Evolutionary conservation across 805 yeast species (phyloP).

Genomic region (Candida loeiensis): DNA sequence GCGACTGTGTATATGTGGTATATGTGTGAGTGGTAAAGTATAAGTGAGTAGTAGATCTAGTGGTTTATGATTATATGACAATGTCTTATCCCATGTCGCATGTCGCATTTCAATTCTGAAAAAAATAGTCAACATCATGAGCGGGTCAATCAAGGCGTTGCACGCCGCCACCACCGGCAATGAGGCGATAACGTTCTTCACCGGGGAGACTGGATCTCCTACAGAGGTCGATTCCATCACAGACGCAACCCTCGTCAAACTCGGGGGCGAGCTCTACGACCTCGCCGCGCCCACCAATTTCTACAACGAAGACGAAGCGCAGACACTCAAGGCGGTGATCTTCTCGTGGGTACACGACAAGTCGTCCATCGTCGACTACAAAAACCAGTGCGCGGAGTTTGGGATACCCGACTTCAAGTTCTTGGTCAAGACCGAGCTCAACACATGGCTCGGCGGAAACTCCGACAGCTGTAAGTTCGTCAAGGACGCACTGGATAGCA

Average conservation of each 20-base stretch:
- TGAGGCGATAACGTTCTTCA: conserved; percentile 21
- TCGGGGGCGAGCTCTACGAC: conserved; percentile 23
- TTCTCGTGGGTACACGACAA: conserved; percentile 79
- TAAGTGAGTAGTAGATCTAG: too few species aligned
- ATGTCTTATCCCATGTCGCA: background rate
- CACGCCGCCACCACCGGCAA: conserved; percentile 24
- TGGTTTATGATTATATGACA: too few species aligned
- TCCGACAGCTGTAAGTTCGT: conserved; percentile 57
- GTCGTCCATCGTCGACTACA: conserved; percentile 75
- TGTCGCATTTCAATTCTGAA: background rate
- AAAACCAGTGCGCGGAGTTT: conserved; percentile 63
- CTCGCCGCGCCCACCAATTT: conserved; percentile 54
- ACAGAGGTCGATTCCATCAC: conserved; percentile 23
- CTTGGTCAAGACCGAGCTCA: conserved; percentile 78
- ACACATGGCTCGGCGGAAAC: conserved; percentile 76
- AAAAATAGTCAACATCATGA: conserved; percentile 1
- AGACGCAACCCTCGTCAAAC: conserved; percentile 33
- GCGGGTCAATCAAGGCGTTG: conserved; percentile 21
- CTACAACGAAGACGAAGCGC: conserved; percentile 45
- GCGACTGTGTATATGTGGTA: too few species aligned
- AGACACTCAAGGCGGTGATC: conserved; percentile 56
- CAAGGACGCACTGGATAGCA: conserved; percentile 17
- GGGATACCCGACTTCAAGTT: conserved; percentile 72
- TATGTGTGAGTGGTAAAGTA: too few species aligned
- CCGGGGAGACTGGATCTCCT: conserved; percentile 7